Evolutionary conservation across 306 rosid species (phyloP), one percentile per base, ranked within the genome.

Genomic region (Mimosa bimucronata): DNA sequence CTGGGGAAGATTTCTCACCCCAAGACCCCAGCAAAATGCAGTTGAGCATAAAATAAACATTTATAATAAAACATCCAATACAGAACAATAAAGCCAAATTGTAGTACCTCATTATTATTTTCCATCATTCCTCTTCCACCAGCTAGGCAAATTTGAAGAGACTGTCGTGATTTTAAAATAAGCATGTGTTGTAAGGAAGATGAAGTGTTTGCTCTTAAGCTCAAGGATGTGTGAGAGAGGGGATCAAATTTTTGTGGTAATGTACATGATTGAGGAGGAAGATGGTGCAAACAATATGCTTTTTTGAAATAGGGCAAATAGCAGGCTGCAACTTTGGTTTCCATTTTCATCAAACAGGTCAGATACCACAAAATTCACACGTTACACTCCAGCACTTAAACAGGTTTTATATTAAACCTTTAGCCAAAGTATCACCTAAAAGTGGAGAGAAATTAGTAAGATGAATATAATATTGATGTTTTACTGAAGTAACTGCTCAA

Each of bases 41-140:
- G 37, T 3, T 18, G 31, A 41, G 41, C 77, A 62, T 45, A 18
- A 42, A 5, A 16, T 3, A 58, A 72, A 66, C 44, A 62, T 19
- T 40, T 48, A 38, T 44, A 38, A 13, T 14, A 66, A 25, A 61
- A 40, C 29, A 68, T 46, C 16, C 28, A 18, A 55, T 37, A 57
- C 9, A 28, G 68, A 67, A 52, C 18, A 58, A 16, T 41, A 81
- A 6, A 64, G 21, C 34, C 6, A 85, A 77, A 30, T 41, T 31
- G 82, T 75, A 79, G 73, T 83, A 88, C 94, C 94, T 87, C 92
- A 64, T 80, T 81, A 55, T 34, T 76, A 83, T 62, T 83, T 73
- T 53, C 89, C 82, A 53, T 68, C 74, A 73, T 86, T 80, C 88
- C 94, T 53, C 83, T 79, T 77, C 83, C 90, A 68, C 89, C 86